phyloP scores from a whole-genome alignment of 2,329 filamentous ascomycete species.

The Ophiostoma ips region DNA sequence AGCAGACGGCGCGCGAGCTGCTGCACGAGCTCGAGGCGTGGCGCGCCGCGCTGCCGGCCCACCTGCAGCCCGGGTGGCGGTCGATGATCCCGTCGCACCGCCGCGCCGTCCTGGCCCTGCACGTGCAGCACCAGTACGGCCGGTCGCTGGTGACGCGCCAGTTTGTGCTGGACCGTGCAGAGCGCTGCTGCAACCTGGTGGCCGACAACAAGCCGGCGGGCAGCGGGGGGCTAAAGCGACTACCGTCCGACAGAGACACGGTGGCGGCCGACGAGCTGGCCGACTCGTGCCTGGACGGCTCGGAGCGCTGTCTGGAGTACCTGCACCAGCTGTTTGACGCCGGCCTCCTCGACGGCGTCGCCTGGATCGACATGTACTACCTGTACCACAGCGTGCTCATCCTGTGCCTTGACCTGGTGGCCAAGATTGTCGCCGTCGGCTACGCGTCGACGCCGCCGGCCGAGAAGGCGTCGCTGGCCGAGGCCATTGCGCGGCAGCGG shows the following conservation, averaged over 20 bases:
- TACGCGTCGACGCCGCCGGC: not conserved
- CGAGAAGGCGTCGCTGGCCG: not conserved
- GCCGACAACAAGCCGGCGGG: not conserved
- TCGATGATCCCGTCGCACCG: conserved; percentile 25
- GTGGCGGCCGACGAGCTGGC: conserved; percentile 4
- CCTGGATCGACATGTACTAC: conserved; percentile 28
- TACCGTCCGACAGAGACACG: not conserved
- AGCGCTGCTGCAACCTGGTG: conserved; percentile 3
- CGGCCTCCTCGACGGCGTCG: conserved; percentile 25
- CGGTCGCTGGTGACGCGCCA: conserved; percentile 18
- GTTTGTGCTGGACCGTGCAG: conserved; percentile 8
- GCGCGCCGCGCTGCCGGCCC: conserved; percentile 19
- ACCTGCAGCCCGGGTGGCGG: conserved; percentile 26
- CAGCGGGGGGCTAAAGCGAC: not conserved
- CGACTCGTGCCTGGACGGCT: conserved; percentile 22
- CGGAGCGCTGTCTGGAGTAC: conserved; percentile 20
- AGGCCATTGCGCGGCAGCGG: conserved; percentile 2
- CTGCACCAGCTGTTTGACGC: conserved; percentile 23
- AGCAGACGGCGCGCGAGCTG: conserved; percentile 5
- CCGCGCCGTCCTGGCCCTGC: conserved; percentile 24
- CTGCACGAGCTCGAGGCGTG: conserved; percentile 24
- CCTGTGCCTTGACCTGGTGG: conserved; percentile 11
- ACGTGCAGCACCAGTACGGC: conserved; percentile 27
- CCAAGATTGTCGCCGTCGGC: conserved; percentile 1
- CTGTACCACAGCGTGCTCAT: conserved; percentile 16